A percentile compares a stretch with the other conserved stretches of the same genome.
These are phyloP conservation scores for Pseudocercospora macadamiae DNA, from an alignment of 2,329 filamentous ascomycete species.

Conservation along the genomic window DNA sequence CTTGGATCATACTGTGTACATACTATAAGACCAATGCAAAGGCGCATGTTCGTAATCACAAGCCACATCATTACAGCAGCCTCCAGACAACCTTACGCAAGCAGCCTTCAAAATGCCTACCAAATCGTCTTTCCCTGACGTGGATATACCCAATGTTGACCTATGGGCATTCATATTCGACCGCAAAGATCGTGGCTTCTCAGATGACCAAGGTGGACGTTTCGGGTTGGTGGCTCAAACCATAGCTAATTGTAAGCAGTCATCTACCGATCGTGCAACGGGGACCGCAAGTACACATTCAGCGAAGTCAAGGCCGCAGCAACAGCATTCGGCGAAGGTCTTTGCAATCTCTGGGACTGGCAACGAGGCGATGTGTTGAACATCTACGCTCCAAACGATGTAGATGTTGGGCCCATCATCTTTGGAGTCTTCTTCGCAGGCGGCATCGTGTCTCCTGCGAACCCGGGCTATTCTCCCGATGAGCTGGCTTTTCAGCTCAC, in stretches of 20 bases:
- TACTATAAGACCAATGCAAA: too few species aligned
- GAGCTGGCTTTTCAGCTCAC: constrained; percentile 85
- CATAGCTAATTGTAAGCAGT: constrained; percentile 54
- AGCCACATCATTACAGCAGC: too few species aligned
- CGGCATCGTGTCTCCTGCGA: constrained; percentile 80
- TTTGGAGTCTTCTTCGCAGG: constrained; percentile 78
- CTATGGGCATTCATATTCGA: constrained; percentile 81
- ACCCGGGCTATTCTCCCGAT: constrained; percentile 80
- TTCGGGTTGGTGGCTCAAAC: neutral
- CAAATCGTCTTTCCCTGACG: constrained; percentile 63
- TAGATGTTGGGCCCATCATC: constrained; percentile 70
- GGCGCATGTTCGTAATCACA: too few species aligned
- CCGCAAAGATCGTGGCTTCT: constrained; percentile 63
- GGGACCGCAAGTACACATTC: constrained; percentile 70
- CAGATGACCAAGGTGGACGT: constrained; percentile 70
- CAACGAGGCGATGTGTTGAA: constrained; percentile 80
- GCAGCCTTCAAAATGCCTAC: constrained; percentile 64
- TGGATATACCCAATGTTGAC: constrained; percentile 75
- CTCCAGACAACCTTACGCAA: neutral
- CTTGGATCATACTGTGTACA: too few species aligned
- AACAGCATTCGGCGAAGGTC: constrained; percentile 76
- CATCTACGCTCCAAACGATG: constrained; percentile 81
- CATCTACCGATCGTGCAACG: constrained; percentile 70
- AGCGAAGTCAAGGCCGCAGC: constrained; percentile 67
- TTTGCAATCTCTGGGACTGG: constrained; percentile 76